Evolutionary conservation across 768 basidiomycete genomes (phyloP).

Genomic region (Xerocomus potaroensis): DNA sequence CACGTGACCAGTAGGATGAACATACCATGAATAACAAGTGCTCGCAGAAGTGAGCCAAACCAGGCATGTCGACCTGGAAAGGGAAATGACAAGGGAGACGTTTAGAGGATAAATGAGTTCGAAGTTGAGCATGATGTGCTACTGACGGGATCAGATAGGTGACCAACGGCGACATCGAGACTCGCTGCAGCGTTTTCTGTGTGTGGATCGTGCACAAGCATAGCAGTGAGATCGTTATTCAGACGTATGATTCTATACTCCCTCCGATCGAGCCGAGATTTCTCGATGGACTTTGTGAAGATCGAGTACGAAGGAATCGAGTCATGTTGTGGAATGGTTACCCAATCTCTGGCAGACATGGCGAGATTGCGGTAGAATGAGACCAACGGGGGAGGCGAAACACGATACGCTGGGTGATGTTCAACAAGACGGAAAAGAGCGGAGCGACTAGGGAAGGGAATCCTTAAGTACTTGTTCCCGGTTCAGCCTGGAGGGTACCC

Average conservation of each 20-base stretch:
- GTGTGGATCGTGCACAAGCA: constrained; percentile 75
- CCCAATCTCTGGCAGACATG: constrained; percentile 26
- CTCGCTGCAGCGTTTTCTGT: constrained; percentile 95
- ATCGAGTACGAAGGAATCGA: constrained; percentile 44
- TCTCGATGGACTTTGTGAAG: constrained; percentile 59
- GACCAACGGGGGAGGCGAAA: neutral
- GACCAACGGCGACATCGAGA: constrained; percentile 92
- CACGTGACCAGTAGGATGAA: neutral
- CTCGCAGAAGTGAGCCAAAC: constrained; percentile 93
- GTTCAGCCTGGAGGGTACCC: constrained; percentile 16
- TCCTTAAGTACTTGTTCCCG: neutral
- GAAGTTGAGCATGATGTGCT: neutral
- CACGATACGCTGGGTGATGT: neutral
- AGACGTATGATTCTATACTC: constrained; percentile 78
- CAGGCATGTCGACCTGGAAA: constrained; percentile 78
- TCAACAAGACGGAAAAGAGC: constrained; percentile 8
- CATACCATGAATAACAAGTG: constrained; percentile 93
- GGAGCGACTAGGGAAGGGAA: constrained; percentile 1
- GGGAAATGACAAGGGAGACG: neutral
- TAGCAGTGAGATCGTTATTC: constrained; percentile 86
- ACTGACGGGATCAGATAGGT: constrained; percentile 87
- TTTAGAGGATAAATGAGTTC: neutral
- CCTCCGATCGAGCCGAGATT: constrained; percentile 74
- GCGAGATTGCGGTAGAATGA: constrained; percentile 12
- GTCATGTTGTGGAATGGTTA: constrained; percentile 6